These are phyloP conservation scores for Sclerotinia minor DNA, from an alignment of 2,329 filamentous ascomycete genomes.

Conservation along the genomic window DNA sequence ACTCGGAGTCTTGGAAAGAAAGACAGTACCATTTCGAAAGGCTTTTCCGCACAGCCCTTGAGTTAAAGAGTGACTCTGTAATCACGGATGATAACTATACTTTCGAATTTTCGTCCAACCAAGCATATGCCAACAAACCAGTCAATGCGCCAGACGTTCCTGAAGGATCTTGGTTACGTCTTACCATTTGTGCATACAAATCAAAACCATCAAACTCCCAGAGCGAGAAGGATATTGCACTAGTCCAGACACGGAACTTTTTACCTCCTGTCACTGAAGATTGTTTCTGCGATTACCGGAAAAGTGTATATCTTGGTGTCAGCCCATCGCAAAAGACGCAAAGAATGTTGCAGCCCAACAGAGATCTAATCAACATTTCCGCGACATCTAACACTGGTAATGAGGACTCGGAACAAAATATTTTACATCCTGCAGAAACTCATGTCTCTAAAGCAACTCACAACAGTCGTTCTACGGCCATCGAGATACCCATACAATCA, in stretches of 20 bases:
- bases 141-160: background rate
- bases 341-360: background rate
- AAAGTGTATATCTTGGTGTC: background rate
- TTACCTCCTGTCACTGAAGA: background rate
- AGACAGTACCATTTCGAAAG: constrained; percentile 20
- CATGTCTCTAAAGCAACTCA: background rate
- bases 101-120: background rate
- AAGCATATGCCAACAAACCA: background rate
- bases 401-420: no score
- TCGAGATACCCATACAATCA: background rate
- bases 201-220: background rate
- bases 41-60: constrained; percentile 27
- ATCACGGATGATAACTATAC: constrained; percentile 22
- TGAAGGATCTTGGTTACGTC: background rate
- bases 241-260: constrained; percentile 16
- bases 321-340: background rate
- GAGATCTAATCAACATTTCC: background rate
- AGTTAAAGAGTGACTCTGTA: constrained; percentile 26
- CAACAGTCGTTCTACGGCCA: background rate
- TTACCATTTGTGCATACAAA: constrained; percentile 1
- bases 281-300: background rate
- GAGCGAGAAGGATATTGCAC: background rate
- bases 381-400: background rate
- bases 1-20: constrained; percentile 16
- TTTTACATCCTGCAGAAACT: background rate